phyloP scores from a whole-genome alignment of 2,329 filamentous ascomycete species.

The Neopestalotiopsis clavispora region DNA sequence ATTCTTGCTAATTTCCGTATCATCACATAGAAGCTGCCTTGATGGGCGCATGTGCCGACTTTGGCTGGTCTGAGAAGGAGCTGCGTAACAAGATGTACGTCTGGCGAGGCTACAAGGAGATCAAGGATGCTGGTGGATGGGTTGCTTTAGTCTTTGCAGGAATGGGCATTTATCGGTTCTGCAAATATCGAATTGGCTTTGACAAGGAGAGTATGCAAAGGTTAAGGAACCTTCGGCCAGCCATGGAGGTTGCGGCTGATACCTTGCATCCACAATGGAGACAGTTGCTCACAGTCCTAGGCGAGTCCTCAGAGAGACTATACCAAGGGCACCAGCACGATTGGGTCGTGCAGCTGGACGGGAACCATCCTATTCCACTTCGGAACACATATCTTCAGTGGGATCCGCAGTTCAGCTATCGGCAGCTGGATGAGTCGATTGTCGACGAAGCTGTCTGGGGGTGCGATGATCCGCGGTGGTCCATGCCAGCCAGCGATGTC shows the following conservation, averaged over 20 bases:
- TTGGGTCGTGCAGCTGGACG: slow-evolving; percentile 53
- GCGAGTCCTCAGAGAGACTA: slow-evolving; percentile 41
- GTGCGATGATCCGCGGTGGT: slow-evolving; percentile 52
- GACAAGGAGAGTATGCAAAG: slow-evolving; percentile 53
- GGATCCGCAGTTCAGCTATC: slow-evolving; percentile 51
- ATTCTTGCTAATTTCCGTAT: not conserved
- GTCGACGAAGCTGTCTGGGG: slow-evolving; percentile 55
- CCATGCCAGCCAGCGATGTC: slow-evolving; percentile 33
- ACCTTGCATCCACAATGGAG: slow-evolving; percentile 60
- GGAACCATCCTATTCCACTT: slow-evolving; percentile 44
- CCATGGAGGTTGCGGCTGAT: slow-evolving; percentile 58
- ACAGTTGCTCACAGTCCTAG: slow-evolving; percentile 51
- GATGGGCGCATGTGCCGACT: slow-evolving; percentile 56
- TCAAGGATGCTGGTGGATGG: slow-evolving; percentile 62
- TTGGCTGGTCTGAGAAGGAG: slow-evolving; percentile 62
- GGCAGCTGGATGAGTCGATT: slow-evolving; percentile 53
- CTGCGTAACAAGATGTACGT: slow-evolving; percentile 54
- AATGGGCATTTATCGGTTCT: slow-evolving; percentile 63
- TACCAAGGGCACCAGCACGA: slow-evolving; percentile 56
- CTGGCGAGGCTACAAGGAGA: slow-evolving; percentile 64
- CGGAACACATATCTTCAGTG: slow-evolving; percentile 50
- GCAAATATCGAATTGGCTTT: slow-evolving; percentile 63
- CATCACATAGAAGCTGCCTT: slow-evolving; percentile 45
- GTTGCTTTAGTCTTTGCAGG: slow-evolving; percentile 60
- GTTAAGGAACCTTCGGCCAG: slow-evolving; percentile 47